Conservation (phyloP, 306 rosid species). For the Quercus engelmannii region DNA sequence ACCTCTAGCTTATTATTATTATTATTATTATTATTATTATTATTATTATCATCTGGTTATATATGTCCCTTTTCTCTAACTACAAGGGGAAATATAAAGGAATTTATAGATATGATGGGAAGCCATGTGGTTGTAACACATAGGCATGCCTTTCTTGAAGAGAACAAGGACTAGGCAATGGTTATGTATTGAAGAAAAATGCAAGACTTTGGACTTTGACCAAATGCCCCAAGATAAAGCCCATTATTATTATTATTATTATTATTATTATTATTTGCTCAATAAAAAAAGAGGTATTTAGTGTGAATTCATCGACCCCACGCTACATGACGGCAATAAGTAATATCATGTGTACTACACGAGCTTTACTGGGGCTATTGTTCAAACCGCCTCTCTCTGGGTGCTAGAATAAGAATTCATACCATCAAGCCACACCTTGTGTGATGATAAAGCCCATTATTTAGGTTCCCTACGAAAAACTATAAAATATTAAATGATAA, state of each 20-base stretch:
- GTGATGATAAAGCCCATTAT: background rate
- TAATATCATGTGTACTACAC: too few species aligned
- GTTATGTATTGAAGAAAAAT: slow-evolving; percentile 25
- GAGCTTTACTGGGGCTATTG: fast-evolving
- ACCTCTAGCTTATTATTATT: slow-evolving; percentile 15
- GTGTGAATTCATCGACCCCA: too few species aligned
- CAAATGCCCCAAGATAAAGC: slow-evolving; percentile 26
- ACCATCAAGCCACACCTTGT: too few species aligned
- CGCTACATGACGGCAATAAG: fast-evolving
- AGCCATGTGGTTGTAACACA: slow-evolving; percentile 46
- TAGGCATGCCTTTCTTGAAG: slow-evolving; percentile 43
- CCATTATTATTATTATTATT: background rate
- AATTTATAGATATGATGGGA: slow-evolving; percentile 19
- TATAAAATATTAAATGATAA: background rate
- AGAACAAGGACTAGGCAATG: slow-evolving; percentile 36
- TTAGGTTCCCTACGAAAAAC: background rate
- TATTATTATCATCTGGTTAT: background rate
- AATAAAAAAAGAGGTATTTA: too few species aligned
- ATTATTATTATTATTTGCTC: background rate
- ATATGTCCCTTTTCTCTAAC: background rate
- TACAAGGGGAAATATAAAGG: slow-evolving; percentile 13
- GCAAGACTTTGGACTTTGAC: slow-evolving; percentile 39
- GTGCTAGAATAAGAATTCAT: too few species aligned
- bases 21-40: background rate
- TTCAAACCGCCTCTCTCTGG: fast-evolving